phyloP scores from a whole-genome alignment of 2,329 filamentous ascomycete genomes.

The Fusarium domesticum region DNA sequence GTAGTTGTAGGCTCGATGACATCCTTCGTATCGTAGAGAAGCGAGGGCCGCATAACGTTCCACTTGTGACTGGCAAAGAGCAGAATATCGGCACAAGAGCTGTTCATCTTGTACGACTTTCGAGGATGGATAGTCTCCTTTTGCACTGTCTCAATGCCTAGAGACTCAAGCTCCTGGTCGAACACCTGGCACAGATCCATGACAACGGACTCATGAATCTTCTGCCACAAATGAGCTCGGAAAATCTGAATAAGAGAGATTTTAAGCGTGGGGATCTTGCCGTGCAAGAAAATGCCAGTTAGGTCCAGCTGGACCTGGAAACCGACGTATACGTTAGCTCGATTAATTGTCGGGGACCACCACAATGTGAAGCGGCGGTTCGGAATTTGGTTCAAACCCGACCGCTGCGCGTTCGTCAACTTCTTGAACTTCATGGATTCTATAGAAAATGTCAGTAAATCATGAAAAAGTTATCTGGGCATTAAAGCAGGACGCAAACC shows the following conservation, averaged over 20 bases:
- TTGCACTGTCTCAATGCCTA: conserved; percentile 95
- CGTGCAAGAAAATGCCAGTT: conserved; percentile 97
- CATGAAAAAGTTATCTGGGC: no score
- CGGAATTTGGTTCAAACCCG: conserved; percentile 95
- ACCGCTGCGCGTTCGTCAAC: conserved; percentile 92
- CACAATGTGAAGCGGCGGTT: conserved; percentile 98
- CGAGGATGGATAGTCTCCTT: conserved; percentile 98
- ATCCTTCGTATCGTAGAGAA: conserved; percentile 95
- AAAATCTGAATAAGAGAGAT: conserved; percentile 99
- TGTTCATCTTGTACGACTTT: conserved; percentile 99
- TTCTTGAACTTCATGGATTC: conserved; percentile 97
- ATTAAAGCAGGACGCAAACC: no score
- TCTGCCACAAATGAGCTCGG: conserved; percentile 99
- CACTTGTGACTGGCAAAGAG: conserved; percentile 98
- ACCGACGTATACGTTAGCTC: conserved; percentile 97
- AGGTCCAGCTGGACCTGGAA: conserved; percentile 98
- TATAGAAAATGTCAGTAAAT: conserved; percentile 49
- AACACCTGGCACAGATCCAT: conserved; percentile 99
- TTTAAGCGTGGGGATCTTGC: conserved; percentile 96
- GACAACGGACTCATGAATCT: conserved; percentile 97
- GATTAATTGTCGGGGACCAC: conserved; percentile 94
- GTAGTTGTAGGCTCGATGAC: conserved; percentile 89
- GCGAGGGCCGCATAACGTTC: conserved; percentile 92
- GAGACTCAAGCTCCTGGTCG: conserved; percentile 91
- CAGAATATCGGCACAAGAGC: conserved; percentile 94